Conservation (phyloP, 805 yeast genomes). For the Candida tibetensis region DNA sequence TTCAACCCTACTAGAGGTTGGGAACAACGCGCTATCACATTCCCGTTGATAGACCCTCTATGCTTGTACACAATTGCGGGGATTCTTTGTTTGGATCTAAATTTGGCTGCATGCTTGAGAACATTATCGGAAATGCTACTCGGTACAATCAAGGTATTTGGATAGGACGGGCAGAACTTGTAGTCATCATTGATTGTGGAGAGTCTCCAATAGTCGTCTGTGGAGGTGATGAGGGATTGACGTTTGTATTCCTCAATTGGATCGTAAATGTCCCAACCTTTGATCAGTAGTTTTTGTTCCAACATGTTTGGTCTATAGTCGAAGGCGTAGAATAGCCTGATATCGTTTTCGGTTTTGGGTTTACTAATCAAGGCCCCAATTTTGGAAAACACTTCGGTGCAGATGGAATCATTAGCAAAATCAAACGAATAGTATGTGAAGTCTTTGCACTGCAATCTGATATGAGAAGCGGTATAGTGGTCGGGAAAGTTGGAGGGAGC, state of each 20-base stretch:
- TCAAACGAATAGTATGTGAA: slow-evolving; percentile 79
- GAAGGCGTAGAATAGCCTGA: slow-evolving; percentile 66
- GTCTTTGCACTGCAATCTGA: slow-evolving; percentile 79
- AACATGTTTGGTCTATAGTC: slow-evolving; percentile 71
- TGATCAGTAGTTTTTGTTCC: slow-evolving; percentile 47
- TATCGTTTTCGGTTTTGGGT: slow-evolving; percentile 45
- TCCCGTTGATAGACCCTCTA: slow-evolving; percentile 50
- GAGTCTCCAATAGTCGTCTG: slow-evolving; percentile 59
- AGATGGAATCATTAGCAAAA: slow-evolving; percentile 55
- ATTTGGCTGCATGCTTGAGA: slow-evolving; percentile 77
- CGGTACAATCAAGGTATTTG: slow-evolving; percentile 67
- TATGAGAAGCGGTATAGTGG: slow-evolving; percentile 45
- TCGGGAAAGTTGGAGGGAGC: slow-evolving; percentile 18
- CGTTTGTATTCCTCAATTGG: slow-evolving; percentile 64
- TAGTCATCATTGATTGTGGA: slow-evolving; percentile 63
- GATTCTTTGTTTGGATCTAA: slow-evolving; percentile 78
- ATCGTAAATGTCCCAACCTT: slow-evolving; percentile 75
- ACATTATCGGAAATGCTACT: slow-evolving; percentile 76
- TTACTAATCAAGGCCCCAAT: slow-evolving; percentile 64
- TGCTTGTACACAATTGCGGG: slow-evolving; percentile 82
- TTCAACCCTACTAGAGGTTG: slow-evolving; percentile 93
- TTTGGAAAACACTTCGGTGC: slow-evolving; percentile 71
- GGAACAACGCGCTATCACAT: slow-evolving; percentile 83
- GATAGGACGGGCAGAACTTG: slow-evolving; percentile 73
- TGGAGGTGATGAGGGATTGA: slow-evolving; percentile 53